A percentile compares a stretch with the other conserved stretches of the same genome.
Evolutionary conservation across 1,139 yeast genomes (phyloP).

Genomic region (Meyerozyma smithsonii): DNA sequence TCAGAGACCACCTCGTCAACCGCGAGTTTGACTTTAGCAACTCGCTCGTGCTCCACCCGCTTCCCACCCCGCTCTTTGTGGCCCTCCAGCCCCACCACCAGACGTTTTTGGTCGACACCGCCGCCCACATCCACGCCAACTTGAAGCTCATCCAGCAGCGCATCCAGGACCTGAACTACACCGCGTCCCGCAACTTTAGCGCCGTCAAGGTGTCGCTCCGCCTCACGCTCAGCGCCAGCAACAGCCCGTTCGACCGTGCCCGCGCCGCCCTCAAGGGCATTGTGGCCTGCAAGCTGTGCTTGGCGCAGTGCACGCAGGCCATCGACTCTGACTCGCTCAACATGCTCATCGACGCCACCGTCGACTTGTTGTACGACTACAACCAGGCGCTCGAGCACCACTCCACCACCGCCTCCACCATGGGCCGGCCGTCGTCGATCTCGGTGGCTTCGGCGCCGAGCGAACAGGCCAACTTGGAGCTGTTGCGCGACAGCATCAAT

Average conservation of each 20-base stretch:
- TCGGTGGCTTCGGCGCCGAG: background rate
- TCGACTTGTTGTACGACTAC: slow-evolving; percentile 15
- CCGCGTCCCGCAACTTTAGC: background rate
- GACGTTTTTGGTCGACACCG: background rate
- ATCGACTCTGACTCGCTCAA: background rate
- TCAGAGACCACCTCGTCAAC: slow-evolving; percentile 1
- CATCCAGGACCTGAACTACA: background rate
- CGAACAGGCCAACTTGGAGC: background rate
- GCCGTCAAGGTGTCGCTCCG: slow-evolving; percentile 1
- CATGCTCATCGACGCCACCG: slow-evolving; percentile 10
- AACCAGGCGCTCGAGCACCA: slow-evolving; percentile 11
- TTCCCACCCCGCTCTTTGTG: background rate
- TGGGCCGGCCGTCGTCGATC: background rate
- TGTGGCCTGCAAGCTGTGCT: background rate
- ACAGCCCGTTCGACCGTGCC: background rate
- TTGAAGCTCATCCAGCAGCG: background rate
- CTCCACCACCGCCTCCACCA: background rate
- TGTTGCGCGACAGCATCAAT: background rate
- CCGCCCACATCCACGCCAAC: background rate
- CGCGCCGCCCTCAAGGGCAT: background rate
- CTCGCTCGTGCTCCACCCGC: background rate
- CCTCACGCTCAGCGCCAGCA: background rate
- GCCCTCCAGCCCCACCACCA: background rate
- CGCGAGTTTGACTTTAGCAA: slow-evolving; percentile 2
- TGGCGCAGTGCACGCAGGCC: background rate